Conservation (phyloP, 2,329 filamentous ascomycete species). For the Penicillium griseofulvum region DNA sequence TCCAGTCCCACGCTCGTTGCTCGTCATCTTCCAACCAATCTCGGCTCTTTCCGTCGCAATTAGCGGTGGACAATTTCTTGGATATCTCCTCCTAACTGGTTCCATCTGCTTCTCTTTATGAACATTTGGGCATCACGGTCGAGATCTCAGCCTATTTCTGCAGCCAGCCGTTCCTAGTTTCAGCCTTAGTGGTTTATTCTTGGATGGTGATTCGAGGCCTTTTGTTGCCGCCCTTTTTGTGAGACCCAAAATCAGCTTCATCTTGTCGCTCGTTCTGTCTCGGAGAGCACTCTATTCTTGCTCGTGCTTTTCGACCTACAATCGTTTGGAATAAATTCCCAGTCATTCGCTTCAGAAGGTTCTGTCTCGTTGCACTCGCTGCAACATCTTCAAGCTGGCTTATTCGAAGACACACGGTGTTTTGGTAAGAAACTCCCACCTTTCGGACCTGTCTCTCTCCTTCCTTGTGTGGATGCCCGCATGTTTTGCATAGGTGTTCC, state of each 20-base stretch:
- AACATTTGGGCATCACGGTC: constrained; percentile 24
- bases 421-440: constrained; percentile 39
- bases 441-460: constrained; percentile 22
- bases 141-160: constrained; percentile 26
- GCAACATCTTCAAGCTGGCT: constrained; percentile 52
- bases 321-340: constrained; percentile 43
- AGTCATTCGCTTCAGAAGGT: constrained; percentile 48
- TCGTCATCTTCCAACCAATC: constrained; percentile 9
- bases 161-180: constrained; percentile 32
- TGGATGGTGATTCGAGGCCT: constrained; percentile 38
- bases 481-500: constrained; percentile 17
- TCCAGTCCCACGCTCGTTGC: constrained; percentile 23
- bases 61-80: constrained; percentile 15
- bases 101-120: constrained; percentile 15
- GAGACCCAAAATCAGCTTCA: constrained; percentile 37
- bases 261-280: constrained; percentile 47
- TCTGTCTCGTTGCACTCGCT: constrained; percentile 43
- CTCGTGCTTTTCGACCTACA: constrained; percentile 34
- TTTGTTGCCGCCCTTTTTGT: constrained; percentile 29
- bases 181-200: constrained; percentile 26
- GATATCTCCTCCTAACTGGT: constrained; percentile 6
- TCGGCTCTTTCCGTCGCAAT: constrained; percentile 8
- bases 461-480: constrained; percentile 28
- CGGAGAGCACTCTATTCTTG: constrained; percentile 32
- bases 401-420: constrained; percentile 47